Percentiles rank a stretch among this genome's conserved stretches.
These are phyloP conservation scores for Phaffomyces antillensis DNA, from an alignment of 805 yeast genomes.

Conservation along the genomic window DNA sequence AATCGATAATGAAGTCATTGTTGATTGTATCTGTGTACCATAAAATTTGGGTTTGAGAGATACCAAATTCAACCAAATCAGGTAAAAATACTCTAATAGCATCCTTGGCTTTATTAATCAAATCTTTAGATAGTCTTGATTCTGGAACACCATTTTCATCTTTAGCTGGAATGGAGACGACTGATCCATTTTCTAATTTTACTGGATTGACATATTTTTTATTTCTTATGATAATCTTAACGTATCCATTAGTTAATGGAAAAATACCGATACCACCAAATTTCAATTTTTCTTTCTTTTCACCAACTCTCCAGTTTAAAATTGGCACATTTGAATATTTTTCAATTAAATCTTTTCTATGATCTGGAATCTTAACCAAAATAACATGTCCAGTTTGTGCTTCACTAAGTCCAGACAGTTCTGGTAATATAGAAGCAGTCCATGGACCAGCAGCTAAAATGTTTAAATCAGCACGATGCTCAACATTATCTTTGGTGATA, in stretches of 20 bases:
- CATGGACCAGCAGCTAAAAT: conserved; percentile 21
- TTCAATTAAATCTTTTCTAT: conserved; percentile 25
- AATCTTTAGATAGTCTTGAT: conserved; percentile 19
- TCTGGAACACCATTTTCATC: conserved; percentile 6
- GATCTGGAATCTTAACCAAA: conserved; percentile 29
- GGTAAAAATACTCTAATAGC: conserved; percentile 15
- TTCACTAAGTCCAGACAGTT: conserved; percentile 29
- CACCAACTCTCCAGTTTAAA: conserved; percentile 28
- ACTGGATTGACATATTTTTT: conserved; percentile 29
- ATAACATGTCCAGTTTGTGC: conserved; percentile 32
- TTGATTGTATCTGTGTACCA: conserved; percentile 32
- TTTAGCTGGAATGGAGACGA: conserved; percentile 26
- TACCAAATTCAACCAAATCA: conserved; percentile 14
- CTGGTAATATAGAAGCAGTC: conserved; percentile 16
- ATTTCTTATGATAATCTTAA: conserved; percentile 31
- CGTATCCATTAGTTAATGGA: conserved; percentile 28
- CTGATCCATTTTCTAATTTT: conserved; percentile 14
- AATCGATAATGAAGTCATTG: conserved; percentile 15
- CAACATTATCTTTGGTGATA: conserved; percentile 23
- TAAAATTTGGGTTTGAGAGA: conserved; percentile 23
- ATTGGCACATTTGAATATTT: conserved; percentile 33
- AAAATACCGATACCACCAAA: conserved; percentile 29
- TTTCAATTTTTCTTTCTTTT: conserved; percentile 24
- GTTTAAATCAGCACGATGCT: conserved; percentile 14
- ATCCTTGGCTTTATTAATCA: conserved; percentile 20